phyloP scores from a whole-genome alignment of 768 basidiomycete genomes.

The Termitomyces bulborhizus region DNA sequence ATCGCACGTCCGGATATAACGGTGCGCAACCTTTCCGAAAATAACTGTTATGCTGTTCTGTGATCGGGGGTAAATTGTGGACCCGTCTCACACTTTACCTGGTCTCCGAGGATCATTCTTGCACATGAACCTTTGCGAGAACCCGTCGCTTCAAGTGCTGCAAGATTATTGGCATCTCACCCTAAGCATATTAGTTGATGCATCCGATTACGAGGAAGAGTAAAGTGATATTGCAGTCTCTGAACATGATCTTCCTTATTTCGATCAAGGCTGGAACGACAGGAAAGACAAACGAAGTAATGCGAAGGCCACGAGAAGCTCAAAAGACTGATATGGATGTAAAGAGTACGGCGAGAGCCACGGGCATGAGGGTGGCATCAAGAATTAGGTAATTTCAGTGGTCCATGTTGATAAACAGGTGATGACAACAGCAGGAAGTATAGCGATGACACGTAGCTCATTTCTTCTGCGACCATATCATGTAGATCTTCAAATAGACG shows the following conservation, averaged over 20 bases:
- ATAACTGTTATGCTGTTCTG: background rate
- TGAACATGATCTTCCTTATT: background rate
- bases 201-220: background rate
- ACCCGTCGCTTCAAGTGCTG: too few species aligned
- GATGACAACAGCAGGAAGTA: background rate
- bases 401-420: background rate
- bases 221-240: background rate
- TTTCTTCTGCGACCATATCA: conserved; percentile 5
- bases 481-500: background rate
- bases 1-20: background rate
- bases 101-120: too few species aligned
- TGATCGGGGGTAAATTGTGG: background rate
- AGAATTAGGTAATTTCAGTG: background rate
- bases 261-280: background rate
- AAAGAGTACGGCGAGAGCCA: background rate
- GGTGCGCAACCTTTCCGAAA: background rate
- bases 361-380: background rate
- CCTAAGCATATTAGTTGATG: too few species aligned
- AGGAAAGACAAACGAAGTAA: background rate
- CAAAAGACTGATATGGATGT: background rate
- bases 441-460: background rate
- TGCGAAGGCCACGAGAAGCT: background rate
- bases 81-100: too few species aligned
- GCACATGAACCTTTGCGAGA: too few species aligned
- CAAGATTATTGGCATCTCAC: too few species aligned